Evolutionary conservation across 495 filamentous ascomycete genomes (phyloP), one percentile per base, ranked within the genome.

Genomic region (Hypoxylon subgilvum): DNA sequence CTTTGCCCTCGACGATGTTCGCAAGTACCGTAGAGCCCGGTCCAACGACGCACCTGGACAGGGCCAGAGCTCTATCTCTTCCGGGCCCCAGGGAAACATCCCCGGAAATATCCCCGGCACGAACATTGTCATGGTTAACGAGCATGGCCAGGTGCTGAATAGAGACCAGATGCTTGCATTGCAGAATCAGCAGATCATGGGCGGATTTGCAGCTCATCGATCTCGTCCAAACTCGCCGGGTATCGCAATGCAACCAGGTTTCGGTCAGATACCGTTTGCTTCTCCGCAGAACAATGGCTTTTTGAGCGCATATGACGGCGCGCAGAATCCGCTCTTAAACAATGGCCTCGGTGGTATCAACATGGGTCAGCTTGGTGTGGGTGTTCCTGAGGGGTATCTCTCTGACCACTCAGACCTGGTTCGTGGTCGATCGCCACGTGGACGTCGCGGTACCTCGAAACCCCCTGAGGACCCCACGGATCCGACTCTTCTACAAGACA

Each of bases 381-480:
- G 74, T 48, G 82, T 83, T 43, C 82, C 74, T 54, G 92, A 93
- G 72, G 94, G 95, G 36, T 97, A 97, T 74, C 80, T 96, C 34
- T 97, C 92, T 16, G 94, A 98, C 70, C 91, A 96, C 65, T 92
- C 91, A 8, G 92, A 95, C 59, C 87, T 94, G 71, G 81, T 83
- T 32, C 89, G 94, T 42, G 95, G 95, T 41, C 86, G 94, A 35
- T 96, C 92, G 49, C 95, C 94, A 49, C 86, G 94, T 65, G 94
- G 94, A 68, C 84, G 93, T 47, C 84, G 94, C 65, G 94, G 95
- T 60, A 97, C 88, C 75, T 96, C 91, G 34, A 97, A 97, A 82
- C 94, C 94, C 25, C 94, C 94, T 32, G 94, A 98, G 77, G 94
- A 98, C 68, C 94, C 94, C 7, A 97, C 93, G 9, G 95, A 98